Evolutionary conservation across 257 asterid genomes (phyloP).

Genomic region (Lavandula angustifolia): DNA sequence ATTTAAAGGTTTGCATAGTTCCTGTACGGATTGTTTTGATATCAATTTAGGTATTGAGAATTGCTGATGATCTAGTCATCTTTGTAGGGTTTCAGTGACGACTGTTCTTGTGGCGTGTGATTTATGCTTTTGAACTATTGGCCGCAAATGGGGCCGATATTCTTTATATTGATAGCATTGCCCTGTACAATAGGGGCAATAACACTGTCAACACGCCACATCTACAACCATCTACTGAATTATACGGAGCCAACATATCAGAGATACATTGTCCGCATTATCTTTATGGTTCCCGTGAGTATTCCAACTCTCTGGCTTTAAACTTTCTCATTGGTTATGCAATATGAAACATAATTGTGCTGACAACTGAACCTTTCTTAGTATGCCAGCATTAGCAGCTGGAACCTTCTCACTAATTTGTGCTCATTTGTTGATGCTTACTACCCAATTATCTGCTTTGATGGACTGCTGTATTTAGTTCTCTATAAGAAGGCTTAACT

Average conservation of each 20-base stretch:
- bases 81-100: slow-evolving; percentile 29
- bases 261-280: slow-evolving; percentile 93
- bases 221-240: slow-evolving; percentile 86
- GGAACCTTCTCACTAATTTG: slow-evolving; percentile 2
- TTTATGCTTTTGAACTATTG: too few species aligned
- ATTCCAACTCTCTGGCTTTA: slow-evolving; percentile 1
- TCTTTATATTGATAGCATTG: slow-evolving; percentile 72
- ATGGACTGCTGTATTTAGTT: neutral
- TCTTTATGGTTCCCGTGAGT: slow-evolving; percentile 99
- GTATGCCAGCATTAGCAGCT: neutral
- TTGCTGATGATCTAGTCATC: slow-evolving; percentile 26
- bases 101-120: slow-evolving; percentile 23
- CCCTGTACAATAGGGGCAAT: slow-evolving; percentile 92
- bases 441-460: neutral
- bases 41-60: slow-evolving; percentile 4
- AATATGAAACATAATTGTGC: too few species aligned
- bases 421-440: slow-evolving; percentile 13
- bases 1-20: slow-evolving; percentile 34
- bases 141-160: slow-evolving; percentile 73
- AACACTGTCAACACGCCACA: slow-evolving; percentile 68
- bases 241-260: slow-evolving; percentile 95
- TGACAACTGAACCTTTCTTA: too few species aligned
- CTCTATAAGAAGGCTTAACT: neutral
- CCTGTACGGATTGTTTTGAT: too few species aligned
- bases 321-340: neutral